These are phyloP conservation scores for Xylariaceae sp. DNA, from an alignment of 2,329 filamentous ascomycete genomes.

Conservation along the genomic window DNA sequence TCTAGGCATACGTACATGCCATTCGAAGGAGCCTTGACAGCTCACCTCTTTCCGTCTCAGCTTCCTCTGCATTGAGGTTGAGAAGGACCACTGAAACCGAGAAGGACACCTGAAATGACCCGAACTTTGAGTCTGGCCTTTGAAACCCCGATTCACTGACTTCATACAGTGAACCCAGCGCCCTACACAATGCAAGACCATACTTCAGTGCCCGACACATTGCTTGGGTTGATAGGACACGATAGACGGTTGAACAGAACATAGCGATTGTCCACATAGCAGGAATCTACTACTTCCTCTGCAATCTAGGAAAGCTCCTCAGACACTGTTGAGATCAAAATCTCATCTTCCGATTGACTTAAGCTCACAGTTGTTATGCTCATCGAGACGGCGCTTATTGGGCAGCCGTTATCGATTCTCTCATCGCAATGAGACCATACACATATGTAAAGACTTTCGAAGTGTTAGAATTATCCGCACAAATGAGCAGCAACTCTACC, in stretches of 20 bases:
- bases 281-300: background rate
- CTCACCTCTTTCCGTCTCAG: background rate
- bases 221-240: background rate
- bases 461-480: slow-evolving; percentile 27
- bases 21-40: background rate
- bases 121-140: background rate
- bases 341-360: background rate
- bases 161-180: background rate
- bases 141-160: background rate
- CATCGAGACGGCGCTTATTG: slow-evolving; percentile 11
- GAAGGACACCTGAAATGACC: background rate
- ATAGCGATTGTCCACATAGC: background rate
- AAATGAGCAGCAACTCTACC: background rate
- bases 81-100: background rate
- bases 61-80: background rate
- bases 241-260: background rate
- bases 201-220: background rate
- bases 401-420: slow-evolving; percentile 48
- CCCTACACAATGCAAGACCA: background rate
- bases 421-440: slow-evolving; percentile 57
- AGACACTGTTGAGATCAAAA: background rate
- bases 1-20: background rate
- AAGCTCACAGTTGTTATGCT: background rate
- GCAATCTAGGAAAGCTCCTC: background rate
- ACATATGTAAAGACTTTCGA: slow-evolving; percentile 54